Base-by-base conservation (phyloP, 257 asterid species). In the Petunia secreta region DNA sequence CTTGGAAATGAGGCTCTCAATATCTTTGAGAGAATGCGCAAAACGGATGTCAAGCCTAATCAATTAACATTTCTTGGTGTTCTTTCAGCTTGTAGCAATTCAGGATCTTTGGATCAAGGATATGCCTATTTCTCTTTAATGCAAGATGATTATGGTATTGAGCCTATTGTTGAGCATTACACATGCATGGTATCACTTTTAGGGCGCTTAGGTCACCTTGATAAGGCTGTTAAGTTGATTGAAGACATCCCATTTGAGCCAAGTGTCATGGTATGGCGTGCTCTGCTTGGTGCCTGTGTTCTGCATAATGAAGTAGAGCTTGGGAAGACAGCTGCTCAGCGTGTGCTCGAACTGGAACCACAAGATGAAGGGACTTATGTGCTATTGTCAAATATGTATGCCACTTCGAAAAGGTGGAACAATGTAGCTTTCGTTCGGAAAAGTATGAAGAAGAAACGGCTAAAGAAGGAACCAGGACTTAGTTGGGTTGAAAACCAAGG, bases 181-280 rank as follows among this genome's bases (percentile, higher is more conserved):
- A 92, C 98, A 4, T 95, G 97, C 82, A 95, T 95, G 99, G 94
- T 92, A 14, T 92, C 98, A 63, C 94, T 95, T 79, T 80, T 91
- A 11, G 99, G 98, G 81, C 91, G 94, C 82, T 82, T 89, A 79
- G 99, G 99, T 40, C 91, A 90, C 81, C 87, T 95, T 74, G 95
- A 93, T 75, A 87, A 75, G 84, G 97, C 98, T 67, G 85, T 88
- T 53, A 87, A 92, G 84, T 80, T 89, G 89, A 93, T 95, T 55
- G 86, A 88, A 77, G 91, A 90, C 85, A 90, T 95, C 39, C 93
- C 97, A 48, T 71, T 75, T 37, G 93, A 87, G 84, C 99, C 98
- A 11, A 93, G 97, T 84, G 89, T 95, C 74, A 95, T 95, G 99
- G 75, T 92, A 55, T 95, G 99, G 99, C 99, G 99, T 60, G 93